These are phyloP conservation scores for Dendrocalamus sinicus DNA, from an alignment of 176 grass and related monocot genomes.

Conservation along the genomic window DNA sequence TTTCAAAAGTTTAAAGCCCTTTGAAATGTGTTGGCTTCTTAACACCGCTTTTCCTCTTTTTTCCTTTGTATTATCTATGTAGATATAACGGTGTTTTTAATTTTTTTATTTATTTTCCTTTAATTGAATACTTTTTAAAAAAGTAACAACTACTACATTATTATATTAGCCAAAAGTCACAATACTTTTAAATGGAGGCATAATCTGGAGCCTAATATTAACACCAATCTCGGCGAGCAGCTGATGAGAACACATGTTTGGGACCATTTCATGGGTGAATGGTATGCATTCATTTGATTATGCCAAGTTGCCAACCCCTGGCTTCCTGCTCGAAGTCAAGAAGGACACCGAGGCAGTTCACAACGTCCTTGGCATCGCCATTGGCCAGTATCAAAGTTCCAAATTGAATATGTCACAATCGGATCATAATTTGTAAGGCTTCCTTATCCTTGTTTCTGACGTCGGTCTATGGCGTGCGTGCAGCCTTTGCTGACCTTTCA, in stretches of 20 bases:
- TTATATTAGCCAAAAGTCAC: too few relatives aligned
- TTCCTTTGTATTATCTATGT: too few relatives aligned
- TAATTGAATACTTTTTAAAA: too few relatives aligned
- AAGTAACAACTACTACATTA: too few relatives aligned
- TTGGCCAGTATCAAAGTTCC: constrained; percentile 45
- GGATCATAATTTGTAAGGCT: constrained; percentile 33
- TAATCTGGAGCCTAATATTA: not conserved
- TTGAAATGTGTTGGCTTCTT: too few relatives aligned
- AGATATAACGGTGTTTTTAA: too few relatives aligned
- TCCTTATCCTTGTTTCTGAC: constrained; percentile 54
- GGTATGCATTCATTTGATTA: not conserved
- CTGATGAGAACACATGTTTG: not conserved
- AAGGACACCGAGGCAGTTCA: constrained; percentile 24
- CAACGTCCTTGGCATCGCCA: constrained; percentile 23
- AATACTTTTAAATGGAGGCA: too few relatives aligned
- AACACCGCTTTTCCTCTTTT: fast-evolving
- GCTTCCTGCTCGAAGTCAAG: constrained; percentile 39
- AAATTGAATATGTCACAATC: constrained; percentile 39
- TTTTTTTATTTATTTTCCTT: too few relatives aligned
- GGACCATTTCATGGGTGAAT: constrained; percentile 16
- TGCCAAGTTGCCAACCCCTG: constrained; percentile 10
- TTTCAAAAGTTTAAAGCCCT: too few relatives aligned
- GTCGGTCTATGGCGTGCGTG: constrained; percentile 46
- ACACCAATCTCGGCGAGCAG: not conserved
- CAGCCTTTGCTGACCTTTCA: constrained; percentile 60